Evolutionary conservation across 2,329 filamentous ascomycete species (phyloP), one percentile per base, ranked within the genome.

Genomic region (Colletotrichum sansevieriae): DNA sequence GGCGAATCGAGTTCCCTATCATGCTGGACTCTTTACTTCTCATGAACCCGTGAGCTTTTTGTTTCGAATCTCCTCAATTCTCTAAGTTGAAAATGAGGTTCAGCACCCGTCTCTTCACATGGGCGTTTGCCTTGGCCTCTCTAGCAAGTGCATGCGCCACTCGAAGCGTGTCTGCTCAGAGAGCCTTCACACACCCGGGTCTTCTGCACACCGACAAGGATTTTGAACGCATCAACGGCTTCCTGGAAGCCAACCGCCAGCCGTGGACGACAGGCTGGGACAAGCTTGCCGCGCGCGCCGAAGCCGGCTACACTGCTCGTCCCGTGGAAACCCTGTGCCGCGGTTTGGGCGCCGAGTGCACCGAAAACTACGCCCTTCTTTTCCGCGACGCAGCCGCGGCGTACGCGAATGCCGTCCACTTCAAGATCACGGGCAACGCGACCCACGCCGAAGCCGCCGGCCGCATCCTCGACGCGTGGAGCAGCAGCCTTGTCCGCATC

Each of bases 351-450:
- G 29, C 43, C 37, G 64, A 63, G 10, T 63, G 64, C 37, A 52
- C 41, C 71, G 75, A 64, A 69, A 78, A 79, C 2, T 83, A 83
- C 66, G 72, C 74, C 3, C 75, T 78, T 5, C 78, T 79, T 6
- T 68, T 84, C 3, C 76, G 77, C n/a, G 83, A 81, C 78, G 78
- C 78, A 61, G 72, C 83, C 49, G 76, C 79, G 1, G 79, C 80
- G 1, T 83, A 83, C 65, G 72, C 74, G 11, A 76, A 79, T 33
- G 80, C 80, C 6, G 65, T 84, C 1, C 75, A 77, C 22, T 84
- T 81, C 81, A 78, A 77, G 66, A 71, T 84, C 51, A 76, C 78
- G 0, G 78, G 77, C 5, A 72, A 81, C 47, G 74, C 73, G 1
- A 72, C 73, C 1, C 81, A 78, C 64, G 82, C 79, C 0, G 76